Evolutionary conservation across 306 rosid species (phyloP), one percentile per base, ranked within the genome.

Genomic region (Vigna angularis): DNA sequence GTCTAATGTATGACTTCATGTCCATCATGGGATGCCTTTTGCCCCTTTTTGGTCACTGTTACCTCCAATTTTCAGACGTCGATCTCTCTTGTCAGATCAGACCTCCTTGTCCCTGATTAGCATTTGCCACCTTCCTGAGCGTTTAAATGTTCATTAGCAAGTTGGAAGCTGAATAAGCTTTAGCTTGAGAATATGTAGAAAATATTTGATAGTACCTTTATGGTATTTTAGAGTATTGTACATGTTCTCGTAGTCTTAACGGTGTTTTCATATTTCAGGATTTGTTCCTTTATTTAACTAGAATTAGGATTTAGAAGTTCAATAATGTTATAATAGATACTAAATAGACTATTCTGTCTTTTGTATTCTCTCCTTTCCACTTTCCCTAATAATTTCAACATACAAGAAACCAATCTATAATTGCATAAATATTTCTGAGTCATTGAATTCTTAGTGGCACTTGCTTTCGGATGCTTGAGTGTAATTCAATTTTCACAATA

Each of bases 401-500:
- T 49, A 13, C 38, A 22, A 42, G 57, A 65, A 40, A 28, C 49
- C 72, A 16, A 50, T 47, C 12, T 57, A 36, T 34, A 4, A 22
- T 53, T 62, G 22, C 36, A 26, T n/a, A 24, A 40, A 38, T 64
- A 13, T 63, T 51, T 17, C 1, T 15, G 16, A 20, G 7, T 66
- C 66, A 64, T 75, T 26, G 18, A 62, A 32, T 55, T 67, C 58
- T 12, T 69, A 69, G 77, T 50, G 56, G 32, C 17, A 1, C 26
- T 63, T 59, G 24, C 65, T 82, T 9, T 53, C 18, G 56, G 58
- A 70, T 24, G 11, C 57, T 74, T 65, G 17, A 47, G 72, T 55
- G 70, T 49, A 47, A 48, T 77, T 59, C 50, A 66, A 50, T 73
- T 66, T 48, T 73, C 45, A 73, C 12, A 14, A 66, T 45, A 67